Base-by-base conservation (phyloP, 2,329 filamentous ascomycete species). In the Sphaerulina musiva region DNA sequence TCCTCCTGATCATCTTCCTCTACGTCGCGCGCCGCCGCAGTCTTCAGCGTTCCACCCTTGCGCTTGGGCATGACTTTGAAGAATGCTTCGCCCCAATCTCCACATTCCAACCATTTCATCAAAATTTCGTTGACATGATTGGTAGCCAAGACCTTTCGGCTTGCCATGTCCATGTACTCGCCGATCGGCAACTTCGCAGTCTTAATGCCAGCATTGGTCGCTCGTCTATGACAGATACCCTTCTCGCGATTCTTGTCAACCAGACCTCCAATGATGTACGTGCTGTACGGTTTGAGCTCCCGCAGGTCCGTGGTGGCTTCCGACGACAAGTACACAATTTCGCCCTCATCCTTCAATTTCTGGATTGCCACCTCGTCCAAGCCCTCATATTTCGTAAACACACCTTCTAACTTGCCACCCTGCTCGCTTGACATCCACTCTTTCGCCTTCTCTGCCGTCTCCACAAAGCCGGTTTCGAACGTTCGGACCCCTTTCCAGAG, bases 111-210 rank as follows among this genome's bases (percentile, higher is more conserved):
- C 90, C 91, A 98, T 61, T 83, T 84, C 44, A 95, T 74, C 89
- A 98, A 95, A 59, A 98, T 97, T 72, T 97, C 92, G 45, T 93
- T 82, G 1, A 98, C 93, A 67, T 98, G 93, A 68, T 97, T 98
- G 6, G 92, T 96, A 3, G 92, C 85, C 54, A 98, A 75, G 4
- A 98, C 88, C 63, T 86, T 83, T 32, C 93, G 82, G 64, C 86
- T 91, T 53, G 85, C 80, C 87, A 98, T 95, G 59, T 89, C 80
- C 77, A 98, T 85, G 70, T 89, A 97, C 59, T 97, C 85, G n/a
- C 90, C 89, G 64, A 98, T 97, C 0, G 93, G 93, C 52, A 98
- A 72, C 68, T 89, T 91, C 1, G 92, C 93, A 0, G 93, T 97
- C 59, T 86, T 85, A 63, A 98, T 82, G 0, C 87, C 87, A 58